These are phyloP conservation scores for Coffea eugenioides DNA, from an alignment of 257 asterid genomes.

Conservation along the genomic window DNA sequence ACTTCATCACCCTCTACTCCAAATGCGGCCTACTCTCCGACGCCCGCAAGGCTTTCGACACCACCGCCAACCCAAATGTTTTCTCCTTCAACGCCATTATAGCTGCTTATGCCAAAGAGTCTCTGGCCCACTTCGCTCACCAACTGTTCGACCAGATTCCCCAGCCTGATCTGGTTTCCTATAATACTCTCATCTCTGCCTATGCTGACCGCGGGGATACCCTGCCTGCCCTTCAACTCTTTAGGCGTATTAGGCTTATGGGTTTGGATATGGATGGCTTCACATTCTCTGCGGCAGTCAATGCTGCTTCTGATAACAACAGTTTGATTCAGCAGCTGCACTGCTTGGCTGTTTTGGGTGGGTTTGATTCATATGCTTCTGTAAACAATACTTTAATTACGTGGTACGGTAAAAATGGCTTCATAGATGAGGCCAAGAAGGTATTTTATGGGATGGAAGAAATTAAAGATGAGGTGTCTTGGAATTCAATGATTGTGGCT, in stretches of 20 bases:
- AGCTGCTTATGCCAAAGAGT: conserved; percentile 57
- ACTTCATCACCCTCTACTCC: conserved; percentile 76
- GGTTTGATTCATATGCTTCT: conserved; percentile 47
- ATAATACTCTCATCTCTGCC: conserved; percentile 75
- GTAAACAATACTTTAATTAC: conserved; percentile 61
- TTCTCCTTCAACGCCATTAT: conserved; percentile 69
- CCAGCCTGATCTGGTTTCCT: conserved; percentile 69
- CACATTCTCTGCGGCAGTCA: conserved; percentile 56
- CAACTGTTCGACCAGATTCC: conserved; percentile 69
- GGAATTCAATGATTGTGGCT: conserved; percentile 83
- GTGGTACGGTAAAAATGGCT: conserved; percentile 49
- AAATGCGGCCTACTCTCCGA: conserved; percentile 53
- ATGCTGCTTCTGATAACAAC: conserved; percentile 41
- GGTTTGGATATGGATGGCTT: conserved; percentile 55
- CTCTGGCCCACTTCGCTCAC: conserved; percentile 46
- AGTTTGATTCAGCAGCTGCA: conserved; percentile 55
- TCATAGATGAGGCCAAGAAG: conserved; percentile 40
- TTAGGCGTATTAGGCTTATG: conserved; percentile 32
- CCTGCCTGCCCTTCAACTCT: conserved; percentile 41
- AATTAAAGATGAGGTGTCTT: conserved; percentile 66
- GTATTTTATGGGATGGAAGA: conserved; percentile 50
- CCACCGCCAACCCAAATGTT: conserved; percentile 51
- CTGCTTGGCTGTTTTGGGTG: conserved; percentile 45
- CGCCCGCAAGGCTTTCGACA: conserved; percentile 53
- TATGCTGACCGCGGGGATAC: conserved; percentile 55